Percentiles rank a stretch among this genome's conserved stretches.
These are phyloP conservation scores for Phytophthora citrophthora DNA, from an alignment of 352 stramenopile genomes.

Conservation along the genomic window DNA sequence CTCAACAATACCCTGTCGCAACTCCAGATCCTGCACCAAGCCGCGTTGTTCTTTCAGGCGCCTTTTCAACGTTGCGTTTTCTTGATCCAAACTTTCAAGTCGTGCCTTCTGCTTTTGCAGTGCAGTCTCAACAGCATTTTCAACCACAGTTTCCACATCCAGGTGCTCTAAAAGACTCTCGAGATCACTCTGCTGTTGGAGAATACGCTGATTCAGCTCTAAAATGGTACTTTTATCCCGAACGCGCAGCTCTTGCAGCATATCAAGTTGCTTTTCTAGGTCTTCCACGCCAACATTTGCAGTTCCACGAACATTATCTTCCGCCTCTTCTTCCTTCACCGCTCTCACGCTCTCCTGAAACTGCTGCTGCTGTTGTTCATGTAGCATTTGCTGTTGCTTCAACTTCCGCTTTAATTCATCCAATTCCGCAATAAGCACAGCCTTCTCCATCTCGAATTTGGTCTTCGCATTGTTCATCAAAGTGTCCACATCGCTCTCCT, in stretches of 20 bases:
- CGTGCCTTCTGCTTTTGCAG: constrained; percentile 41
- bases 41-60: constrained; percentile 58
- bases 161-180: constrained; percentile 65
- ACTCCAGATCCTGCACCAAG: constrained; percentile 61
- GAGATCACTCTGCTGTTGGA: constrained; percentile 66
- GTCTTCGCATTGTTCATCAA: constrained; percentile 50
- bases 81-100: constrained; percentile 29
- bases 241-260: constrained; percentile 73
- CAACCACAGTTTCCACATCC: constrained; percentile 39
- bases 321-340: constrained; percentile 6
- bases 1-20: constrained; percentile 62
- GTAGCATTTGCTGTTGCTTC: constrained; percentile 40
- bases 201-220: constrained; percentile 60
- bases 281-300: constrained; percentile 35
- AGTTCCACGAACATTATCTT: constrained; percentile 8
- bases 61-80: constrained; percentile 50
- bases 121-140: constrained; percentile 44
- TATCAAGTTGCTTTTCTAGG: constrained; percentile 62
- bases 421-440: constrained; percentile 48
- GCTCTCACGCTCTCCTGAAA: constrained; percentile 20
- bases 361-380: constrained; percentile 47
- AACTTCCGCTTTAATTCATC: constrained; percentile 49
- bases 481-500: constrained; percentile 61
- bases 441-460: constrained; percentile 67
- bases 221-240: constrained; percentile 65